Conservation (phyloP, 441 rosid species). For the Gossypium trilobum region DNA sequence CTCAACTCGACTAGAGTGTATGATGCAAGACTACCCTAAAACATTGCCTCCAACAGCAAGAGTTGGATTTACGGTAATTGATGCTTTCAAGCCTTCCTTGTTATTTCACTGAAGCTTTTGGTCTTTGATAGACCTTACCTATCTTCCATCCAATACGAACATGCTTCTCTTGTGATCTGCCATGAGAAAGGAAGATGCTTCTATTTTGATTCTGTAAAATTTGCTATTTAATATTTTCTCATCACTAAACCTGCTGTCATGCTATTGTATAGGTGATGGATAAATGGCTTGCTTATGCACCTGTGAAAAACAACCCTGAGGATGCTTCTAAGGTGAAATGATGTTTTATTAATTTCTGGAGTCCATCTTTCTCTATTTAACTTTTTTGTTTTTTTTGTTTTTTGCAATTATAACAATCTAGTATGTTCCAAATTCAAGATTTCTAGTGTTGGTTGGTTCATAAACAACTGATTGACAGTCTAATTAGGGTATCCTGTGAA, state of each 20-base stretch:
- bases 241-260: background rate
- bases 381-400: background rate
- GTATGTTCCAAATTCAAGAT: background rate
- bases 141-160: too few relatives aligned
- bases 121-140: background rate
- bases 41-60: constrained; percentile 78
- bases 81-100: constrained; percentile 10
- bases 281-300: constrained; percentile 70
- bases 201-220: background rate
- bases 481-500: background rate
- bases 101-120: background rate
- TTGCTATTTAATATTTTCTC: background rate
- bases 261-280: constrained; percentile 56
- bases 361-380: background rate
- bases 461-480: background rate
- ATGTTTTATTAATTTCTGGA: constrained; percentile 2
- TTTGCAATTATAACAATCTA: background rate
- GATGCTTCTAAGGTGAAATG: constrained; percentile 63
- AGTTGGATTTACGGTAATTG: constrained; percentile 86
- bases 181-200: too few relatives aligned
- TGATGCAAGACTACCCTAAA: constrained; percentile 99
- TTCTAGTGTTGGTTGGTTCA: background rate
- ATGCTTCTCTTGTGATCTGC: too few relatives aligned
- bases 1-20: constrained; percentile 88
- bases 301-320: constrained; percentile 73